Evolutionary conservation across 2,329 filamentous ascomycete species (phyloP).

Genomic region (Herpotrichia juniperi): DNA sequence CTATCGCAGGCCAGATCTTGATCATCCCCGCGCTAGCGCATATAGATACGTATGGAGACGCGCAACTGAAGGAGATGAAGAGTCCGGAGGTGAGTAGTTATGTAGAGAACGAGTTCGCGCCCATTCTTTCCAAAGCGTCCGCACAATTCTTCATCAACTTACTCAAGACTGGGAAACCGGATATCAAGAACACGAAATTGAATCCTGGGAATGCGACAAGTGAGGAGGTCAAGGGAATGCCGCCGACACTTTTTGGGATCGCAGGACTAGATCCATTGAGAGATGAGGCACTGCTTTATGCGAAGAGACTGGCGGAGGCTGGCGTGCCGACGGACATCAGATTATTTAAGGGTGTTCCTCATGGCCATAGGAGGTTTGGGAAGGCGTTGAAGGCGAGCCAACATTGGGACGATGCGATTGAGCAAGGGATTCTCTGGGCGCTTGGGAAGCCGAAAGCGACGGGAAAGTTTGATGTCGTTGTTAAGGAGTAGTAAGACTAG

Average conservation of each 20-base stretch:
- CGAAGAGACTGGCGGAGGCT: constrained; percentile 48
- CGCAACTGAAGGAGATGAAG: constrained; percentile 44
- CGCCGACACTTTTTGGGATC: constrained; percentile 56
- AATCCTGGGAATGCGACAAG: constrained; percentile 40
- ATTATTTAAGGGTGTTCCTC: constrained; percentile 60
- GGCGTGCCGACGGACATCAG: constrained; percentile 57
- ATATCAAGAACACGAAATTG: constrained; percentile 39
- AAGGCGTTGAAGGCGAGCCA: constrained; percentile 47
- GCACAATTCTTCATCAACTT: constrained; percentile 41
- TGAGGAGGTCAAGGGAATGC: constrained; percentile 50
- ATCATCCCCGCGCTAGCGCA: constrained; percentile 48
- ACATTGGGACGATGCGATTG: constrained; percentile 52
- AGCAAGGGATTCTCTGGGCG: constrained; percentile 53
- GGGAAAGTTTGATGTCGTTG: constrained; percentile 41
- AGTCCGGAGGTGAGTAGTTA: constrained; percentile 49
- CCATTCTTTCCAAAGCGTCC: constrained; percentile 50
- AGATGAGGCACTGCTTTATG: constrained; percentile 57
- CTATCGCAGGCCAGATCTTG: constrained; percentile 56
- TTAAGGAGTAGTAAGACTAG: constrained; percentile 7
- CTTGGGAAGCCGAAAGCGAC: constrained; percentile 42
- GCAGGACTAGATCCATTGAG: constrained; percentile 58
- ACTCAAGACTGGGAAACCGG: constrained; percentile 23
- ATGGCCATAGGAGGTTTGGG: constrained; percentile 58
- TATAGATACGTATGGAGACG: constrained; percentile 43
- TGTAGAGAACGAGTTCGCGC: constrained; percentile 54